Conservation (phyloP, 257 asterid genomes). For the Solanum chmielewskii region DNA sequence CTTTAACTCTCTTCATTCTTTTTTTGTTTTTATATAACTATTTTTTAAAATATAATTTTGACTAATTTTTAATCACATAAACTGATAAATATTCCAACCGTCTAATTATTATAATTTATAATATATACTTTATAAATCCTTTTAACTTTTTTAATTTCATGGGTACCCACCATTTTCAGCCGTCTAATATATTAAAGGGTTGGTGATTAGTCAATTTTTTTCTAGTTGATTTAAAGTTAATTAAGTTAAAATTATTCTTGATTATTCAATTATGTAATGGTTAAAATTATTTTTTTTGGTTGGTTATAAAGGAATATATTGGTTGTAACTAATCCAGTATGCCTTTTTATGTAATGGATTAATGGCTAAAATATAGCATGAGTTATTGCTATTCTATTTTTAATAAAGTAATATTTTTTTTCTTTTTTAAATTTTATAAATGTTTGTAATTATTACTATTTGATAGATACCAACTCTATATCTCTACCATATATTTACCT, state of each 20-base stretch:
- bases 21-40: neutral
- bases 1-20: constrained; percentile 1
- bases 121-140: neutral
- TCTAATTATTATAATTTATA: neutral
- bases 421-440: neutral
- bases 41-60: neutral
- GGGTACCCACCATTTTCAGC: neutral
- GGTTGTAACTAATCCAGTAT: neutral
- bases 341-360: neutral
- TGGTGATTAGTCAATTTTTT: constrained; percentile 11
- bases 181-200: neutral
- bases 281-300: constrained; percentile 3
- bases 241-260: neutral
- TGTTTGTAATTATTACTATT: neutral
- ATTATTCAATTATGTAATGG: constrained; percentile 23
- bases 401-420: neutral
- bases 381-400: neutral
- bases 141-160: neutral
- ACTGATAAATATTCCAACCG: neutral
- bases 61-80: neutral
- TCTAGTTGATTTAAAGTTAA: neutral
- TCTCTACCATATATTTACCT: neutral
- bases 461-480: neutral
- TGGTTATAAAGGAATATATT: neutral
- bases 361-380: neutral